Conservation (phyloP, 116 monocot species). For the Posidonia oceanica region DNA sequence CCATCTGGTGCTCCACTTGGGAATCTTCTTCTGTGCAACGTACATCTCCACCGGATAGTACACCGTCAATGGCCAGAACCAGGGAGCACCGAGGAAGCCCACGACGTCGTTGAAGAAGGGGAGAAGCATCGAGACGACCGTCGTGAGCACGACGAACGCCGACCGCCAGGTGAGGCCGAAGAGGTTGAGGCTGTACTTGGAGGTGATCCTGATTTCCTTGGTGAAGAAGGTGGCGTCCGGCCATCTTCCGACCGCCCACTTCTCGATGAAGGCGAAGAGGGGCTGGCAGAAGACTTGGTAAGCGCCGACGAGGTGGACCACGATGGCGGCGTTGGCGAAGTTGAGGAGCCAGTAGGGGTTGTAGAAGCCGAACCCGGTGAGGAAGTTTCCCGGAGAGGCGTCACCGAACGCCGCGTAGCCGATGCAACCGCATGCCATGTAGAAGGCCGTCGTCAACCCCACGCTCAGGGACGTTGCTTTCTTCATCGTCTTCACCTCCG, state of each 20-base stretch:
- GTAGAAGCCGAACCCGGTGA: conserved; percentile 95
- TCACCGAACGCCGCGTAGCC: conserved; percentile 88
- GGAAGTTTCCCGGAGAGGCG: conserved; percentile 68
- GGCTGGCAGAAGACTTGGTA: conserved; percentile 91
- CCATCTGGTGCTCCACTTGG: conserved; percentile 58
- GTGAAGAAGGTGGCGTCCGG: conserved; percentile 34
- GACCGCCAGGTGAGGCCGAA: conserved; percentile 53
- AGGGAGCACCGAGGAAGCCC: conserved; percentile 56
- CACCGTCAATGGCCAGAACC: conserved; percentile 85
- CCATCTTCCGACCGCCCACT: conserved; percentile 31
- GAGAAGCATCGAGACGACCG: conserved; percentile 55
- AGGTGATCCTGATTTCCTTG: conserved; percentile 17
- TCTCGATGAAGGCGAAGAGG: conserved; percentile 75
- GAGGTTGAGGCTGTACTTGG: conserved; percentile 27
- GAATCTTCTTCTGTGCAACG: conserved; percentile 44
- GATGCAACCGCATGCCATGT: conserved; percentile 81
- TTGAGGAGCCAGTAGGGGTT: conserved; percentile 88
- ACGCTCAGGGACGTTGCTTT: conserved; percentile 59
- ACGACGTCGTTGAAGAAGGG: conserved; percentile 81
- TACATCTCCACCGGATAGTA: conserved; percentile 84
- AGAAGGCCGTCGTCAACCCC: conserved; percentile 55
- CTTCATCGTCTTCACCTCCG: conserved; percentile 75
- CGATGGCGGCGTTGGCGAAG: conserved; percentile 80
- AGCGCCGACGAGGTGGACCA: conserved; percentile 78
- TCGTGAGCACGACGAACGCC: conserved; percentile 36